Evolutionary conservation across 257 asterid species (phyloP).

Genomic region (Fraxinus pennsylvanica): DNA sequence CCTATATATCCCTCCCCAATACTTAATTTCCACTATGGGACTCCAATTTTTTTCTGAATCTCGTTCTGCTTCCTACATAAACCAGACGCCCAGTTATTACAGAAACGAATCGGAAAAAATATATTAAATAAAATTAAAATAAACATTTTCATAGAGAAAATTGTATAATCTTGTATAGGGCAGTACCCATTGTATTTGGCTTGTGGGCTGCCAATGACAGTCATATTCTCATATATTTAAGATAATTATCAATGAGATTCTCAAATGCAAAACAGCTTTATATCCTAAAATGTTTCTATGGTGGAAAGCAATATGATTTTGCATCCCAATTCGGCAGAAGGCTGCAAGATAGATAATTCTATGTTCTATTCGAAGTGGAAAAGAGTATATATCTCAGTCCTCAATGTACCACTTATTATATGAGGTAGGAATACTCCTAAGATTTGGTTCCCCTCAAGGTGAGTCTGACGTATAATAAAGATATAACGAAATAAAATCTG

Average conservation of each 20-base stretch:
- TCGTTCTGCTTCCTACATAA: conserved; percentile 84
- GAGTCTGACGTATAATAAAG: not conserved
- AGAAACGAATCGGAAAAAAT: not conserved
- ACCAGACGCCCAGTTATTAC: conserved; percentile 20
- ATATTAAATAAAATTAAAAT: not conserved
- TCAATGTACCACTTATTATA: not conserved
- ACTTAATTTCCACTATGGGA: conserved; percentile 77
- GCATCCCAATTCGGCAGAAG: conserved; percentile 9
- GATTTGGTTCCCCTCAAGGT: conserved; percentile 10
- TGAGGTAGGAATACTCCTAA: not conserved
- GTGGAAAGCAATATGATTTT: not conserved
- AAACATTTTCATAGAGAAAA: not conserved
- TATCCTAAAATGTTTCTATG: not conserved
- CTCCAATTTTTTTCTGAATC: conserved; percentile 82
- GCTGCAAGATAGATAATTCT: conserved; percentile 2
- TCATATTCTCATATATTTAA: conserved; percentile 6
- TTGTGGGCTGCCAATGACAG: not conserved
- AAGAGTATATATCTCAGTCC: conserved; percentile 7
- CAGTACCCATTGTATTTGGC: not conserved
- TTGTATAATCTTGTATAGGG: not conserved
- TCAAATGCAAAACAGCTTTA: not conserved
- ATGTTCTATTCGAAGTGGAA: not conserved
- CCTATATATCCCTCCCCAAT: conserved; percentile 85
- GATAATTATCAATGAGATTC: conserved; percentile 14
- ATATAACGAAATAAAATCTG: conserved; percentile 10